Evolutionary conservation across 768 basidiomycete genomes (phyloP), one percentile per base, ranked within the genome.

Genomic region (Rhizopogon vulgaris): DNA sequence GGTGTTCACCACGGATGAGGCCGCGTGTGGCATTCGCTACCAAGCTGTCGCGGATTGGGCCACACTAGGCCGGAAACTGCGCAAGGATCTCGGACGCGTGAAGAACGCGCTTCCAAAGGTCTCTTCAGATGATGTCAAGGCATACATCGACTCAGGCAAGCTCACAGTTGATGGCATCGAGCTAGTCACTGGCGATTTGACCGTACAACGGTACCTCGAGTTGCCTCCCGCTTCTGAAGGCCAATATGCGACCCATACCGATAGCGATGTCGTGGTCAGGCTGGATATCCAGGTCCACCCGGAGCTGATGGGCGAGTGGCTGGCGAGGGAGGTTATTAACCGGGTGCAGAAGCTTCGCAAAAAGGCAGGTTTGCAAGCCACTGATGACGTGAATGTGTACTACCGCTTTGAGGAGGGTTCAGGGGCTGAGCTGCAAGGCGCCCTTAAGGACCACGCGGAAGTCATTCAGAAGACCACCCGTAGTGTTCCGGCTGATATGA

Each of bases 311-410:
- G 76, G 82, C 47, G 90, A 97, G 73, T 94, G 91, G 76, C 76
- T 94, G 24, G 85, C 90, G 41, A 82, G 96, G 41, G 91, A 95
- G 68, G 69, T 97, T 57, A 87, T 88, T 56, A 95, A 94, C 58
- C 86, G 94, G 49, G 85, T 97, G 39, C 96, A 99, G 73, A 92
- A 90, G 66, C 74, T 97, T 54, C 79, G 96, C 60, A 99, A 99
- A 74, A 92, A 94, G 69, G 94, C 93, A 1, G 93, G 94, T 12
- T 75, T 98, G 57, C 92, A 94, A 69, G 87, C 95, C 17, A 94
- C 93, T 6, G 96, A 99, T 64, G 91, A 96, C 63, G 84, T 97
- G 27, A 78, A 90, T 49, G 80, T 96, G 38, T 94, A 85, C 71
- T 94, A 94, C 72, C 70, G 70, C 52, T 89, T 95, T 65, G 84